These are phyloP conservation scores for Anethum foeniculum DNA, from an alignment of 140 eudicot species.

Conservation along the genomic window DNA sequence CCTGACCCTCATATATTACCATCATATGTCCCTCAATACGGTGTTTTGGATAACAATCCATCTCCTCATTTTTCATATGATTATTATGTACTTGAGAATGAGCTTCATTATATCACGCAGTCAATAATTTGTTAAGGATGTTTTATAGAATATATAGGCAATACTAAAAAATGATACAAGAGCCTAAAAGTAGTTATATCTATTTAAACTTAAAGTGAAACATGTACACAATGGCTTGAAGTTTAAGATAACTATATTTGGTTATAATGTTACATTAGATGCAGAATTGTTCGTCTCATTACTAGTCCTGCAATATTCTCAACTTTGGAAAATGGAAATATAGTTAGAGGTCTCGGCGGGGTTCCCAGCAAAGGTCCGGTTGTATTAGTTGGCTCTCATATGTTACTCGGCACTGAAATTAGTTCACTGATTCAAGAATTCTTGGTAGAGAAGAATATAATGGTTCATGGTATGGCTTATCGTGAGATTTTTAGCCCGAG, in stretches of 20 bases:
- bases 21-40: too few species aligned
- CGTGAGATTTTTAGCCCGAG: constrained; percentile 39
- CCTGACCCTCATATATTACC: not conserved
- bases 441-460: constrained; percentile 48
- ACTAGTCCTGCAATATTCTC: constrained; percentile 75
- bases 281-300: constrained; percentile 44
- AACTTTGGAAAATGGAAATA: constrained; percentile 72
- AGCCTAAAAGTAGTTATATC: not conserved
- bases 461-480: constrained; percentile 81
- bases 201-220: not conserved
- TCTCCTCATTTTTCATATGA: not conserved
- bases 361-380: constrained; percentile 86
- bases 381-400: constrained; percentile 85
- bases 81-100: not conserved
- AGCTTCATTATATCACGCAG: too few species aligned
- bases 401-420: constrained; percentile 80
- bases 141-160: too few species aligned
- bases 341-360: constrained; percentile 79
- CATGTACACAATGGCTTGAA: not conserved
- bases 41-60: too few species aligned
- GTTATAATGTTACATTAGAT: constrained; percentile 6
- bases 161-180: not conserved
- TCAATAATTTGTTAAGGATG: too few species aligned
- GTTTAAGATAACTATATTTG: not conserved
- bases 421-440: constrained; percentile 46